phyloP scores from a whole-genome alignment of 2,329 filamentous ascomycete species.

The Paraconiothyrium brasiliense region DNA sequence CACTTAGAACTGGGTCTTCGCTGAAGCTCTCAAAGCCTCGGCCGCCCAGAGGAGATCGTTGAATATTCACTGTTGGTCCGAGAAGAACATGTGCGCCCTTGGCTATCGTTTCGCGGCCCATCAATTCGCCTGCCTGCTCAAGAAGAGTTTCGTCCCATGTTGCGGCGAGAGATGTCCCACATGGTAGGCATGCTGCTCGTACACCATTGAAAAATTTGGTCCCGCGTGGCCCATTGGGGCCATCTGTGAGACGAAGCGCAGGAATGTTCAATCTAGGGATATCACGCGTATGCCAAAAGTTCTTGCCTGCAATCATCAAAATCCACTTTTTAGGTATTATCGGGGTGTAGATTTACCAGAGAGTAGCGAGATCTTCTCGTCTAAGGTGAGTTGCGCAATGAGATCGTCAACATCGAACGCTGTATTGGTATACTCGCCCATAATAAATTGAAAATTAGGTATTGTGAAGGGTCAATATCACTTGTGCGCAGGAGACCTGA shows the following conservation, averaged over 20 bases:
- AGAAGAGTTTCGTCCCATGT: conserved; percentile 34
- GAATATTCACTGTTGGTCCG: conserved; percentile 41
- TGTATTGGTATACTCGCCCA: too few relatives aligned
- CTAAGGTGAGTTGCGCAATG: background rate
- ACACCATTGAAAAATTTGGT: conserved; percentile 67
- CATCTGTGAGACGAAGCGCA: conserved; percentile 67
- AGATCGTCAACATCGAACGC: background rate
- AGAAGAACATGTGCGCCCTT: conserved; percentile 27
- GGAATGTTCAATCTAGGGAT: conserved; percentile 66
- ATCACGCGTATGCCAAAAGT: conserved; percentile 71
- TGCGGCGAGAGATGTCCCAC: conserved; percentile 69
- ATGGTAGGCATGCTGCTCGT: conserved; percentile 76
- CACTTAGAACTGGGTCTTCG: conserved; percentile 24
- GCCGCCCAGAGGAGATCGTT: conserved; percentile 23
- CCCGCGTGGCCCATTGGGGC: conserved; percentile 71
- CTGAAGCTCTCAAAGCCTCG: conserved; percentile 24
- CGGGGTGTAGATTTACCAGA: background rate
- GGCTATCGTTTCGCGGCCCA: conserved; percentile 29
- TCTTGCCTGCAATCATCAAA: background rate
- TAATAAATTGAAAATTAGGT: too few relatives aligned
- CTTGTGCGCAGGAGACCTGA: too few relatives aligned
- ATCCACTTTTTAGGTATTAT: too few relatives aligned
- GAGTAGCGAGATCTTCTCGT: background rate
- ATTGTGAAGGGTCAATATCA: too few relatives aligned
- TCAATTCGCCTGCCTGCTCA: conserved; percentile 26